Evolutionary conservation across 805 yeast genomes (phyloP).

Genomic region (Barnettozyma vustinii): DNA sequence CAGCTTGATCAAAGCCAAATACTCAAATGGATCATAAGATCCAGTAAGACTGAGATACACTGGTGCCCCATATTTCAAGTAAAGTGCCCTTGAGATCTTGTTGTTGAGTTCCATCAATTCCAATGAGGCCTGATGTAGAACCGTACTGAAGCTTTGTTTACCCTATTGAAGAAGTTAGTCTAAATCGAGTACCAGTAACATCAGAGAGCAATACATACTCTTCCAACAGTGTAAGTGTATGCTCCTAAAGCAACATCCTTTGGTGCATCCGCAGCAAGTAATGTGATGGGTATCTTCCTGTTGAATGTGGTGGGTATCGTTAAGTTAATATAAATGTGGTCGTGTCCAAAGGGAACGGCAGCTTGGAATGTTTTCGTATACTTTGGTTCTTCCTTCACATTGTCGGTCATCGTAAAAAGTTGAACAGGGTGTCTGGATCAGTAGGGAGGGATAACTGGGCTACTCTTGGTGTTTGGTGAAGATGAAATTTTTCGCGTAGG

Average conservation of each 20-base stretch:
- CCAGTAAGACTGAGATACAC: slow-evolving; percentile 43
- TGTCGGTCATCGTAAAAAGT: background rate
- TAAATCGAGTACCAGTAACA: background rate
- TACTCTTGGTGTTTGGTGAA: background rate
- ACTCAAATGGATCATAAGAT: slow-evolving; percentile 29
- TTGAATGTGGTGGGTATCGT: slow-evolving; percentile 12
- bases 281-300: slow-evolving; percentile 30
- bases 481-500: background rate
- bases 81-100: slow-evolving; percentile 36
- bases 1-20: slow-evolving; percentile 25
- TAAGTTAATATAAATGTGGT: slow-evolving; percentile 11
- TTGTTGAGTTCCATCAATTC: slow-evolving; percentile 37
- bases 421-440: too few species aligned
- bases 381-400: background rate
- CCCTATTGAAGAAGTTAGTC: slow-evolving; percentile 3
- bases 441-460: too few species aligned
- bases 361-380: slow-evolving; percentile 8
- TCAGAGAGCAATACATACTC: slow-evolving; percentile 20
- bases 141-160: slow-evolving; percentile 34
- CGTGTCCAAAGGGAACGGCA: slow-evolving; percentile 11
- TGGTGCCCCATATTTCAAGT: slow-evolving; percentile 37
- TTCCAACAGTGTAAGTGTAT: slow-evolving; percentile 38
- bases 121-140: slow-evolving; percentile 36
- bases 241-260: slow-evolving; percentile 32
- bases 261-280: slow-evolving; percentile 31